Evolutionary conservation across 2,329 filamentous ascomycete genomes (phyloP), one percentile per base, ranked within the genome.

Genomic region (Fusarium mangiferae): DNA sequence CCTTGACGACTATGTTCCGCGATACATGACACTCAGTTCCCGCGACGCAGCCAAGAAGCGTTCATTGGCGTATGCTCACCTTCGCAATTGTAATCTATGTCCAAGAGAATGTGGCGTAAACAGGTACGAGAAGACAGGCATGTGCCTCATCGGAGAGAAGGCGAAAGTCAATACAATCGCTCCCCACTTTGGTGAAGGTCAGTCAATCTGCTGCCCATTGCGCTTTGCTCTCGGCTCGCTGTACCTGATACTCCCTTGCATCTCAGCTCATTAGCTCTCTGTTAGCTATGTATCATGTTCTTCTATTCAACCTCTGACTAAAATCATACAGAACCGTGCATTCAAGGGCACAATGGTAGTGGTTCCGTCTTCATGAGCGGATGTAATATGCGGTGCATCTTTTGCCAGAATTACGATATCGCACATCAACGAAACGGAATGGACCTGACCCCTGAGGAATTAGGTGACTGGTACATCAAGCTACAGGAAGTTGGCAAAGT

Each of bases 321-420:
- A 33, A 46, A 24, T 18, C 15, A 20, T 68, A n/a, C 56, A 89
- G 91, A 97, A 80, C 92, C 94, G 1, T 96, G 93, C 80, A 90
- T 97, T 24, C 93, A 96, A 81, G 93, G 94, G 9, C 93, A 94
- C 78, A 90, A 94, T 80, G 94, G 94, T 18, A 94, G 91, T 68
- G 94, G 94, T 18, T 90, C 91, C 13, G 93, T 97, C 44, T 96
- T 96, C 83, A 95, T 96, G 85, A 91, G 89, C 13, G 93, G 93
- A 35, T 88, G 92, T 79, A 94, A 93, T 78, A 80, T 94, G 70
- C 86, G 92, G 41, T 96, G 94, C 80, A 90, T 93, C 30, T 93
- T 91, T 73, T 95, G 93, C 81, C 93, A 96, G 81, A 96, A 96
- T 80, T 89, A 94, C 80, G 93, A 96, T 77, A 97, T 97, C 56